Evolutionary conservation across 2,329 filamentous ascomycete species (phyloP).

Genomic region (Beauveria australis): DNA sequence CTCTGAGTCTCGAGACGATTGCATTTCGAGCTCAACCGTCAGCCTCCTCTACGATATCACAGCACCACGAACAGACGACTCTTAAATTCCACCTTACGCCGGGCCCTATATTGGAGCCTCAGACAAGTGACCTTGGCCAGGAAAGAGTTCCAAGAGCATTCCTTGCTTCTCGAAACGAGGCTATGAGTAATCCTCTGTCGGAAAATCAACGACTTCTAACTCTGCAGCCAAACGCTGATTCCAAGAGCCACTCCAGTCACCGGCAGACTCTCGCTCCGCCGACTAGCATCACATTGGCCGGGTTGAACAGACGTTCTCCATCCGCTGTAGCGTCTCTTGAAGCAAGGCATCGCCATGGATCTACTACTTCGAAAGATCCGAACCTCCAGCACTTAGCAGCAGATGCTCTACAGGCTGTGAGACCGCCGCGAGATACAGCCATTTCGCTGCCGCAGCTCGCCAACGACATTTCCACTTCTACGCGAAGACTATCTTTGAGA

Average conservation of each 20-base stretch:
- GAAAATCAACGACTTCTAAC: constrained; percentile 1
- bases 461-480: constrained; percentile 10
- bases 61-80: neutral
- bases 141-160: constrained; percentile 2
- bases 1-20: neutral
- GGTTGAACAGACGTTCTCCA: neutral
- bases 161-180: neutral
- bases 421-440: constrained; percentile 12
- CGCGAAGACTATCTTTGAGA: constrained; percentile 23
- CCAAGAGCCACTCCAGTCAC: neutral
- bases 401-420: constrained; percentile 24
- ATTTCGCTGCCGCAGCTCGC: constrained; percentile 3
- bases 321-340: neutral
- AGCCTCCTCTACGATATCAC: neutral
- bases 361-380: constrained; percentile 8
- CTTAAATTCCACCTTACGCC: neutral
- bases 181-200: neutral
- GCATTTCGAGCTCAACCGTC: neutral
- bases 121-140: neutral
- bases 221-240: neutral
- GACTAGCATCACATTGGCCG: neutral
- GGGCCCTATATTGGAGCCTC: neutral
- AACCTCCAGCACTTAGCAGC: constrained; percentile 24
- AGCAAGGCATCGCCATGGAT: neutral
- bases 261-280: neutral